Evolutionary conservation across 2,329 filamentous ascomycete genomes (phyloP), one percentile per base, ranked within the genome.

Genomic region (Fusarium sterilihyphosum): DNA sequence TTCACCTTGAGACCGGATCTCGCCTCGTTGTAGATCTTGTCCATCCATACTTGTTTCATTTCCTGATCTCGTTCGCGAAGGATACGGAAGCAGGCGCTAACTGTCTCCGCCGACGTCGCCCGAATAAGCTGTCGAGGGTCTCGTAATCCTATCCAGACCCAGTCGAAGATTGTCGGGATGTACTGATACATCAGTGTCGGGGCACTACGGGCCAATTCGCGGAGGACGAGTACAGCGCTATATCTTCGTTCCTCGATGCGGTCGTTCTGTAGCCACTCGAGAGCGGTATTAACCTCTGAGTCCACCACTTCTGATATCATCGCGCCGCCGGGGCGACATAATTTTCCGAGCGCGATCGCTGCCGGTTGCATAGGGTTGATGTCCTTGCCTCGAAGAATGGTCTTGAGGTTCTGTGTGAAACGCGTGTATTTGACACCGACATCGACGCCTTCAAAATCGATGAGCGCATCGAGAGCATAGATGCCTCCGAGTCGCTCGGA

Each of bases 201-300:
- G 6, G 96, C 97, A 81, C 96, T 97, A 77, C 94, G 92, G 12
- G 95, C 95, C 67, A 99, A 88, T 82, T 99, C 96, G 67, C 95
- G 91, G 62, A 99, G 89, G 38, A 98, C 92, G 31, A 99, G 89
- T 13, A 98, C 96, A 24, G 96, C 95, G 67, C 95, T 96, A 81
- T 98, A 98, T 77, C 96, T 91, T 77, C 96, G 90, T 81, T 96
- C 96, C 85, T 99, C 96, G 77, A 97, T 92, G 75, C 96, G 91
- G 81, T 98, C 97, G 56, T 95, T 95, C 81, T 98, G 96, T 65
- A 99, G 90, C 94, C 95, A 98, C 85, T 99, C 96, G 61, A 99
- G 88, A 5, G 97, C 95, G 24, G 95, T 96, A 82, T 98, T 97
- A 71, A 98, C 95, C 83, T 99, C 96, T 62, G 95, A 96, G 81